Evolutionary conservation across 805 yeast genomes (phyloP), one percentile per base, ranked within the genome.

Genomic region (Ogataea thermomethanolica): DNA sequence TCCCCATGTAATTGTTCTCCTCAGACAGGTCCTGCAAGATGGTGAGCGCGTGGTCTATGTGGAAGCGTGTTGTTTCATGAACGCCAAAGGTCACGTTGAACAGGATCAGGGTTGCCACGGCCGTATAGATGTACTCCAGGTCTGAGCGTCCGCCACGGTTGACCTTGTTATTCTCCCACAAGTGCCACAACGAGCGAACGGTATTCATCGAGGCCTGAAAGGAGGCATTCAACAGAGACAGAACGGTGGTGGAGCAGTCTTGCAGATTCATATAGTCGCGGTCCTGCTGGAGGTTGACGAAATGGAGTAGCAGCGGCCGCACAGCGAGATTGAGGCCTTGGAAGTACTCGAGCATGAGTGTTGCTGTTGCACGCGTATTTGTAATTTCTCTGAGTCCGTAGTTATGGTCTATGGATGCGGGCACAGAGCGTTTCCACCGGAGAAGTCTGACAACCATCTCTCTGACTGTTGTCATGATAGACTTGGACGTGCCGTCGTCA

Each of bases 141-240:
- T 82, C 90, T 83, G 81, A 79, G 67, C 83, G 81, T 1, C 88
- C 87, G 56, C 81, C 78, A 22, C 80, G 58, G 0, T 86, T 84
- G 21, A 81, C 78, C 81, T 77, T 76, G 46, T 78, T 76, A 36
- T 75, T 79, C 0, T 79, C 82, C 56, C 75, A 64, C 29, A 82
- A 62, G 1, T 79, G 75, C 87, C 88, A 81, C 3, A 81, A 64
- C 1, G 80, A 73, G 48, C 83, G 66, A 24, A 82, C 73, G 0
- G 85, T 77, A 53, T 81, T 80, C 41, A 81, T 79, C 0, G 87
- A 79, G 0, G 87, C 88, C 54, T 81, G 87, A 56, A 82, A 76
- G 0, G 87, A 79, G 2, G 86, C 79, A 56, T 81, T 82, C 50
- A 82, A 64, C 30, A 82, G 65, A 0, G 83, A 74, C 5, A 80